These are phyloP conservation scores for Podosphaera xanthii DNA, from an alignment of 2,329 filamentous ascomycete genomes.

Conservation along the genomic window DNA sequence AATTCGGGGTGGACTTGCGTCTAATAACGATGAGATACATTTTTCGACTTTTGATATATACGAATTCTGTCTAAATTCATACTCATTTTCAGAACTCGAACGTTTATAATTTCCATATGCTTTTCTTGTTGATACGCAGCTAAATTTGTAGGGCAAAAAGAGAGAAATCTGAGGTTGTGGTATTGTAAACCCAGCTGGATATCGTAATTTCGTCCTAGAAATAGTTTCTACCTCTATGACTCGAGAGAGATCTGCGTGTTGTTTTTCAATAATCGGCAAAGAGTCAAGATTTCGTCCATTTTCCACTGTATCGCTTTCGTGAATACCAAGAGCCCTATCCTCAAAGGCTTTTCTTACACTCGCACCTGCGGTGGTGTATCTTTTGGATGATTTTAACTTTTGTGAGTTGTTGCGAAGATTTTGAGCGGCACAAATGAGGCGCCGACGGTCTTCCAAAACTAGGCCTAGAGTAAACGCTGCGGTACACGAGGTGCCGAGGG, in stretches of 20 bases:
- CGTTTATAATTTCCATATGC: neutral
- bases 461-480: slow-evolving; percentile 21
- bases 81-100: neutral
- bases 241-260: neutral
- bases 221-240: neutral
- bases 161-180: neutral
- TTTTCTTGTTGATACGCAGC: neutral
- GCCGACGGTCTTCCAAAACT: slow-evolving; percentile 32
- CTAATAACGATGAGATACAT: neutral
- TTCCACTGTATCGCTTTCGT: slow-evolving; percentile 4
- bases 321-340: slow-evolving; percentile 6
- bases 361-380: slow-evolving; percentile 18
- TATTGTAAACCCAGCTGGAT: neutral
- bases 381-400: slow-evolving; percentile 23
- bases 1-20: neutral
- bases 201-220: neutral
- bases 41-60: neutral
- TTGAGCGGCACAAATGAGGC: slow-evolving; percentile 27
- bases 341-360: slow-evolving; percentile 9
- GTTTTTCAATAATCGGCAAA: neutral
- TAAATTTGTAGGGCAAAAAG: neutral
- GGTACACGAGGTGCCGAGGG: slow-evolving; percentile 33
- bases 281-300: too few species aligned
- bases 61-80: neutral
- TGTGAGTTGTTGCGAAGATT: slow-evolving; percentile 29